Evolutionary conservation across 164 flowering plant genomes (phyloP).

Genomic region (Tinospora cordifolia): DNA sequence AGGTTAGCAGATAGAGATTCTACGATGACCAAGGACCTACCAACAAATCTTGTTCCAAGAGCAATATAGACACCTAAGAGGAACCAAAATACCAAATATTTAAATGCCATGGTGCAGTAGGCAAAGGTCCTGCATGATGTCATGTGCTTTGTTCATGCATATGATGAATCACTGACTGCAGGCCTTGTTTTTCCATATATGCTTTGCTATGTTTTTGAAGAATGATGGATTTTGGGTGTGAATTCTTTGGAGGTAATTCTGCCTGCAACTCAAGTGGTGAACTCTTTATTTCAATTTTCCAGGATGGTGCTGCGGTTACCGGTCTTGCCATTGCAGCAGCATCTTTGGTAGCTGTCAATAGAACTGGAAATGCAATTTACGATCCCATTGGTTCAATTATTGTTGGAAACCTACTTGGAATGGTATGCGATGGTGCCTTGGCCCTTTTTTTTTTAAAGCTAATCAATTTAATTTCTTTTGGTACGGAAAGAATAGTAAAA

Average conservation of each 20-base stretch:
- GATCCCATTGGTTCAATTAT: slow-evolving; percentile 92
- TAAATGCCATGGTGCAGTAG: too few relatives aligned
- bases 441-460: not conserved
- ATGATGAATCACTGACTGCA: too few relatives aligned
- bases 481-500: too few relatives aligned
- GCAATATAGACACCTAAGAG: too few relatives aligned
- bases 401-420: slow-evolving; percentile 91
- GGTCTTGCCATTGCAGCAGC: slow-evolving; percentile 87
- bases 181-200: too few relatives aligned
- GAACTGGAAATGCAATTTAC: slow-evolving; percentile 88
- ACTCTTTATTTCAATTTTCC: slow-evolving; percentile 16
- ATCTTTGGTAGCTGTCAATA: slow-evolving; percentile 81
- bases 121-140: too few relatives aligned
- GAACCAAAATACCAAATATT: too few relatives aligned
- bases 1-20: too few relatives aligned
- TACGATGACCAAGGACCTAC: too few relatives aligned
- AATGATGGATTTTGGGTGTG: not conserved
- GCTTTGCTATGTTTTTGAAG: too few relatives aligned
- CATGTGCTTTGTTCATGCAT: too few relatives aligned
- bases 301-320: slow-evolving; percentile 99
- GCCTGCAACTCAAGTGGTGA: not conserved
- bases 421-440: slow-evolving; percentile 40
- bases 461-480: not conserved
- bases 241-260: not conserved
- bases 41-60: too few relatives aligned